Evolutionary conservation across 2,329 filamentous ascomycete species (phyloP).

Genomic region (Monilinia aucupariae): DNA sequence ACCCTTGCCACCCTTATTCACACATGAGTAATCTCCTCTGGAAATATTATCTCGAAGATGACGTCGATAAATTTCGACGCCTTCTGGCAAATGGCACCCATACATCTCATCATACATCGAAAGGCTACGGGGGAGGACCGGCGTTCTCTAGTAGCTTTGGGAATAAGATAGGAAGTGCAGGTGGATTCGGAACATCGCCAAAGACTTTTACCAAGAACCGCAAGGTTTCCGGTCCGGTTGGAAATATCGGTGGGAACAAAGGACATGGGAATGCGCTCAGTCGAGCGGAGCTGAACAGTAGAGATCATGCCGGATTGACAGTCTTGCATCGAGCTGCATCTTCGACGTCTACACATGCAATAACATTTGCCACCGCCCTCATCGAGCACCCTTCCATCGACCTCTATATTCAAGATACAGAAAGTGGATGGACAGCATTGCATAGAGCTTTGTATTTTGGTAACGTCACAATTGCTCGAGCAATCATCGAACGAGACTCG

Average conservation of each 20-base stretch:
- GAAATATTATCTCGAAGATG: constrained; percentile 95
- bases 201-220: constrained; percentile 46
- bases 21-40: constrained; percentile 96
- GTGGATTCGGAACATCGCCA: constrained; percentile 43
- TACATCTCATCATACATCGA: constrained; percentile 46
- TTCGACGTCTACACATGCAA: constrained; percentile 62
- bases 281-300: constrained; percentile 73
- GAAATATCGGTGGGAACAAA: constrained; percentile 42
- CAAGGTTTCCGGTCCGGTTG: constrained; percentile 47
- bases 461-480: constrained; percentile 78
- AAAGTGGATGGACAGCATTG: constrained; percentile 93
- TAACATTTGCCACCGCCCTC: constrained; percentile 71
- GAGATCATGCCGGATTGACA: constrained; percentile 75
- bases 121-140: constrained; percentile 45
- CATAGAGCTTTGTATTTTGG: constrained; percentile 87
- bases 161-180: constrained; percentile 34
- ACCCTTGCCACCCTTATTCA: constrained; percentile 36
- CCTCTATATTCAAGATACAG: constrained; percentile 77
- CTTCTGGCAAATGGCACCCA: constrained; percentile 69
- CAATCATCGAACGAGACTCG: constrained; percentile 72
- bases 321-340: constrained; percentile 80
- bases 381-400: constrained; percentile 79
- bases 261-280: constrained; percentile 41
- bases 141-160: constrained; percentile 40
- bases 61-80: constrained; percentile 91